Evolutionary conservation across 257 asterid species (phyloP).

Genomic region (Rhazya stricta): DNA sequence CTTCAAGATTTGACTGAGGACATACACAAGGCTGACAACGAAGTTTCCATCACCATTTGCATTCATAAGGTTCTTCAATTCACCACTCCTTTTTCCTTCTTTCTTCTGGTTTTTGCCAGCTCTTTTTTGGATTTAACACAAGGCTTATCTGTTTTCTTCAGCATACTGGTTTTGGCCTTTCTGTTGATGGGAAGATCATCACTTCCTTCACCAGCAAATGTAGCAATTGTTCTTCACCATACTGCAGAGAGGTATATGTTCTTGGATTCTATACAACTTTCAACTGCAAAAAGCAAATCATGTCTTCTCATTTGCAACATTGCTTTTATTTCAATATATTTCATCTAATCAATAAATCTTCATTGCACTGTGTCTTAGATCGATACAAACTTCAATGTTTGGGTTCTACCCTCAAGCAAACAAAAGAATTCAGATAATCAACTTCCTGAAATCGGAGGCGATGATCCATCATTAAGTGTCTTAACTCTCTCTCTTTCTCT

Average conservation of each 20-base stretch:
- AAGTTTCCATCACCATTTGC: conserved; percentile 46
- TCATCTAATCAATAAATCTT: too few species aligned
- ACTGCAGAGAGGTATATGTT: conserved; percentile 46
- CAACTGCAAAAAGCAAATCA: too few species aligned
- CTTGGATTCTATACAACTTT: not conserved
- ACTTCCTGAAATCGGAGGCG: conserved; percentile 58
- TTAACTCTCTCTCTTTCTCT: not conserved
- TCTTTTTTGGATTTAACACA: not conserved
- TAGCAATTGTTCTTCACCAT: conserved; percentile 68
- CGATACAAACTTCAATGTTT: conserved; percentile 60
- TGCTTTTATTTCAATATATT: too few species aligned
- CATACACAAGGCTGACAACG: conserved; percentile 24
- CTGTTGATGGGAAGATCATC: conserved; percentile 66
- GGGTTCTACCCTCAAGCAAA: conserved; percentile 63
- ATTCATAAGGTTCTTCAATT: conserved; percentile 48
- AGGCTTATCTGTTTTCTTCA: conserved; percentile 13
- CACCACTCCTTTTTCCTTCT: not conserved
- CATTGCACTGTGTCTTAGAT: conserved; percentile 29
- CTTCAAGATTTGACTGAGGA: conserved; percentile 50
- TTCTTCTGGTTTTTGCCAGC: not conserved
- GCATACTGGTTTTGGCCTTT: conserved; percentile 86
- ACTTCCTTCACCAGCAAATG: conserved; percentile 67
- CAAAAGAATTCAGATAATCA: conserved; percentile 30
- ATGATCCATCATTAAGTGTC: conserved; percentile 69
- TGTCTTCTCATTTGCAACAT: not conserved